phyloP scores from a whole-genome alignment of 2,329 filamentous ascomycete species.

The Curvularia sp. region DNA sequence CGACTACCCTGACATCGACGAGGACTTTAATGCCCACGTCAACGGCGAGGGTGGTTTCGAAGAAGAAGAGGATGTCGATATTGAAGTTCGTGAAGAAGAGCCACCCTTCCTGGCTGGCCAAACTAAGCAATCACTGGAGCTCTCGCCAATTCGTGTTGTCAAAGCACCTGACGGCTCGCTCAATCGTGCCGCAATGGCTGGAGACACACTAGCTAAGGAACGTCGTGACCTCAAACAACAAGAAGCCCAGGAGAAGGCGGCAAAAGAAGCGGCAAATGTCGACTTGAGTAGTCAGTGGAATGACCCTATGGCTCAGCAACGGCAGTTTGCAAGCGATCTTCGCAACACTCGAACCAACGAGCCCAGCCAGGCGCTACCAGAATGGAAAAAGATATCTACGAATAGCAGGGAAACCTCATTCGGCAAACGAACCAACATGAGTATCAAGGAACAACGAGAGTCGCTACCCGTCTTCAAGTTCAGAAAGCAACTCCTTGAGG shows the following conservation, averaged over 20 bases:
- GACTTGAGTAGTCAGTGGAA: slow-evolving; percentile 93
- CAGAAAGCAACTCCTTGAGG: slow-evolving; percentile 84
- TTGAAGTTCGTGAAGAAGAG: slow-evolving; percentile 94
- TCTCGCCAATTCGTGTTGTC: slow-evolving; percentile 94
- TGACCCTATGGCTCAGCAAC: slow-evolving; percentile 91
- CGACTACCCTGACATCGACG: slow-evolving; percentile 92
- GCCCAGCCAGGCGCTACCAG: slow-evolving; percentile 74
- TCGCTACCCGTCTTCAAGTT: slow-evolving; percentile 89
- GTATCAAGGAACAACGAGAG: slow-evolving; percentile 94
- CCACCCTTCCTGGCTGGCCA: slow-evolving; percentile 95
- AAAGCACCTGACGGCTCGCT: slow-evolving; percentile 98
- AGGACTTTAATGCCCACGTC: slow-evolving; percentile 88
- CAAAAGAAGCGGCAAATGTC: slow-evolving; percentile 77
- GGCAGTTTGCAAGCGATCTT: slow-evolving; percentile 88
- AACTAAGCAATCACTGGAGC: slow-evolving; percentile 92
- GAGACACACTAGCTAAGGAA: slow-evolving; percentile 86
- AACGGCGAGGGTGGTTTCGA: slow-evolving; percentile 88
- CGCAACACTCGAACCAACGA: slow-evolving; percentile 69
- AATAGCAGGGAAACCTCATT: slow-evolving; percentile 81
- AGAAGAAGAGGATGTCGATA: slow-evolving; percentile 95
- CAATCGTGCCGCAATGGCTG: slow-evolving; percentile 94
- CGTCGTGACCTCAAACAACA: slow-evolving; percentile 87
- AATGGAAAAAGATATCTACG: slow-evolving; percentile 88
- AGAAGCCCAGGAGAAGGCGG: slow-evolving; percentile 79
- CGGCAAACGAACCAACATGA: slow-evolving; percentile 86